phyloP scores from a whole-genome alignment of 208 protist genomes.

The Wallacemonas sp. region DNA sequence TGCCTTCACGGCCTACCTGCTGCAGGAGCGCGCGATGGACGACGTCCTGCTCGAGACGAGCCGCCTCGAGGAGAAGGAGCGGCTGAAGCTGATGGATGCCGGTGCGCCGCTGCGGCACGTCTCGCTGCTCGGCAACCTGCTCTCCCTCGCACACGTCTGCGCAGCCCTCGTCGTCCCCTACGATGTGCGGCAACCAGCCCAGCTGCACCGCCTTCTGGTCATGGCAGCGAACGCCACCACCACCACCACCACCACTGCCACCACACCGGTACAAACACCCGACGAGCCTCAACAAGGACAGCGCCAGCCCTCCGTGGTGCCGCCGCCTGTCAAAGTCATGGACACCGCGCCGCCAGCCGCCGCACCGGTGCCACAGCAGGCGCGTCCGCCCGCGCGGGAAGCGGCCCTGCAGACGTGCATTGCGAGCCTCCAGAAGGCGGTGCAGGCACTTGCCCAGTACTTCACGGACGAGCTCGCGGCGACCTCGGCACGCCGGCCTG shows the following conservation, averaged over 20 bases:
- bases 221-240: not conserved
- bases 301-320: too few relatives aligned
- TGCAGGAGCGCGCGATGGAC: conserved; percentile 32
- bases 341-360: too few relatives aligned
- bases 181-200: conserved; percentile 14
- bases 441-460: conserved; percentile 26
- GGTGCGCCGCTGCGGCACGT: conserved; percentile 24
- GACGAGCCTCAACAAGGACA: not conserved
- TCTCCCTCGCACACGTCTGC: conserved; percentile 22
- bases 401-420: conserved; percentile 9
- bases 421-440: conserved; percentile 14
- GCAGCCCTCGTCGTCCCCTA: conserved; percentile 16
- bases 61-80: conserved; percentile 17
- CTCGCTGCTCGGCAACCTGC: conserved; percentile 11
- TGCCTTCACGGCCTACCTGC: conserved; percentile 31
- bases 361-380: not conserved
- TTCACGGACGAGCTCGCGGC: conserved; percentile 36
- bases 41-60: conserved; percentile 29
- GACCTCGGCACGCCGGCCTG: too few relatives aligned
- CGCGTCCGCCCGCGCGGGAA: not conserved
- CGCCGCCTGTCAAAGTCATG: too few relatives aligned
- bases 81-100: conserved; percentile 24
- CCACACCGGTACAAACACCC: not conserved
- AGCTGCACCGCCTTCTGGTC: not conserved
- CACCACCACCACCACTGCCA: not conserved